Percentiles rank a stretch among this genome's conserved stretches.
These are phyloP conservation scores for Mangifera indica DNA, from an alignment of 345 rosid genomes.

Conservation along the genomic window DNA sequence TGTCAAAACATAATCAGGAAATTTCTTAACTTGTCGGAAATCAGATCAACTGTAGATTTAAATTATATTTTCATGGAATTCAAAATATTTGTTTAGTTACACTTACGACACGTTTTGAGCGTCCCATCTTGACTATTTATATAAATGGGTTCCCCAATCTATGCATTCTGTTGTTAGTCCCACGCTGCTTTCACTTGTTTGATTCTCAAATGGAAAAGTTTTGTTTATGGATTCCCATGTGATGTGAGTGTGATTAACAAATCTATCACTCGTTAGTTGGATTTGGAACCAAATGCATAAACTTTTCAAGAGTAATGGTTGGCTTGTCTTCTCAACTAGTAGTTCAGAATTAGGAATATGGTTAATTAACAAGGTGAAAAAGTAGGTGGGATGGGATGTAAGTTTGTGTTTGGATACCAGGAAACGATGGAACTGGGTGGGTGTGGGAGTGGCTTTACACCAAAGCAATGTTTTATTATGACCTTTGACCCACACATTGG, in stretches of 20 bases:
- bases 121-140: neutral
- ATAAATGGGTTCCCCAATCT: neutral
- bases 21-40: neutral
- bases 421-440: no score
- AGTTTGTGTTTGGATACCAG: no score
- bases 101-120: neutral
- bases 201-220: neutral
- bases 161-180: neutral
- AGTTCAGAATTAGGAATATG: no score
- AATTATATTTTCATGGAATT: neutral
- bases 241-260: neutral
- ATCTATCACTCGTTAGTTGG: neutral
- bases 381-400: neutral
- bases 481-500: neutral
- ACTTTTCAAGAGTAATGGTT: no score
- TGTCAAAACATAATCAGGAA: neutral
- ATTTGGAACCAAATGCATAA: no score
- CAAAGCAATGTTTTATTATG: neutral
- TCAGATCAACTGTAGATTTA: neutral
- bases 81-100: neutral
- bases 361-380: neutral
- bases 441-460: neutral
- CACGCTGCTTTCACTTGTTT: neutral
- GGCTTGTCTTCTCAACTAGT: no score
- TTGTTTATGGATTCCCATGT: constrained; percentile 12